phyloP scores from a whole-genome alignment of 768 basidiomycete species.

The Podaxis sp. region DNA sequence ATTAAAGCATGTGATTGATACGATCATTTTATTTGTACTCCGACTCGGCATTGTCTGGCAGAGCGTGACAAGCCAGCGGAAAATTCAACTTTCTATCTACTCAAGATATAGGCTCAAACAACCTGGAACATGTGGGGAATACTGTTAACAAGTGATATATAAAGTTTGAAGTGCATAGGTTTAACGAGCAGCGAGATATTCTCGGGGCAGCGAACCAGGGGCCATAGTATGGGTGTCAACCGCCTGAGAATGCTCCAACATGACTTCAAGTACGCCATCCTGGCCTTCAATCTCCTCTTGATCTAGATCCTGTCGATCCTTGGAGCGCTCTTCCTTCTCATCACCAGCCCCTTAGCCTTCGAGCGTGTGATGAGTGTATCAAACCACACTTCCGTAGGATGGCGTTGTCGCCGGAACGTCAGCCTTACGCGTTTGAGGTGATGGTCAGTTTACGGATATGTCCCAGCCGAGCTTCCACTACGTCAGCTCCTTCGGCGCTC shows the following conservation, averaged over 20 bases:
- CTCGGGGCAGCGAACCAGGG: no score
- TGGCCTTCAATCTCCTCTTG: not conserved
- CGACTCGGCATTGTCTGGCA: no score
- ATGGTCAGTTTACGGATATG: not conserved
- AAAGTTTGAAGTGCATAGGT: no score
- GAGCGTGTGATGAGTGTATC: not conserved
- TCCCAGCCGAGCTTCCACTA: not conserved
- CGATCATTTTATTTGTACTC: no score
- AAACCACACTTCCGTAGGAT: slow-evolving; percentile 3
- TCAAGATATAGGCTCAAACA: no score
- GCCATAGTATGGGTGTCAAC: not conserved
- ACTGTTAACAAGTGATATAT: no score
- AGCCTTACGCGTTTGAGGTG: not conserved
- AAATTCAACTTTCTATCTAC: no score
- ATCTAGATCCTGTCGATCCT: slow-evolving; percentile 1
- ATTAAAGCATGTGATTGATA: no score
- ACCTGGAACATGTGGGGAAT: no score
- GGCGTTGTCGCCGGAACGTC: not conserved
- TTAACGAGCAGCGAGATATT: no score
- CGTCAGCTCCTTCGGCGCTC: not conserved
- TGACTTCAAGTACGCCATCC: slow-evolving; percentile 3
- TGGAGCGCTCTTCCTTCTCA: not conserved
- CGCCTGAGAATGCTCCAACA: not conserved
- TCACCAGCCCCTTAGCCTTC: not conserved
- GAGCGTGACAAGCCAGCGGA: no score